These are phyloP conservation scores for Pyrenophora seminiperda DNA, from an alignment of 2,329 filamentous ascomycete genomes.

Conservation along the genomic window DNA sequence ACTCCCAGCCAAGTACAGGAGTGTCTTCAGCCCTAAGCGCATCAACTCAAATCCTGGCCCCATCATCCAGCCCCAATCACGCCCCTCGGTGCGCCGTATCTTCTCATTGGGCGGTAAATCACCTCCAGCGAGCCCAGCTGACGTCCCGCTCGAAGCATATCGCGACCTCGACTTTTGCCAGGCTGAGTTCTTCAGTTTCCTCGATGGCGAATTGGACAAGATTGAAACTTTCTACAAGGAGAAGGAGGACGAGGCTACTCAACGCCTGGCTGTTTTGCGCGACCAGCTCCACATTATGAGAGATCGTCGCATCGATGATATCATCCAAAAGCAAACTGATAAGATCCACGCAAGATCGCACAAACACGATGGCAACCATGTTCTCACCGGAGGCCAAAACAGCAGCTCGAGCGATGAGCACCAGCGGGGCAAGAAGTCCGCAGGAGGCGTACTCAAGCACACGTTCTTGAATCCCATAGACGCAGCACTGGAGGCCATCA, in stretches of 20 bases:
- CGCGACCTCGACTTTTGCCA: slow-evolving; percentile 73
- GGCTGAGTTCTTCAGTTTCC: slow-evolving; percentile 83
- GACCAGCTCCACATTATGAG: slow-evolving; percentile 93
- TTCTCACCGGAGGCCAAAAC: slow-evolving; percentile 22
- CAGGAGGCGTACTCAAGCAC: slow-evolving; percentile 18
- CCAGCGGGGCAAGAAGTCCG: slow-evolving; percentile 19
- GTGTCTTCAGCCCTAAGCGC: slow-evolving; percentile 49
- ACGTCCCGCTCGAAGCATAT: slow-evolving; percentile 60
- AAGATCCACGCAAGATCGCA: slow-evolving; percentile 39
- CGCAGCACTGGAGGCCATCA: slow-evolving; percentile 49
- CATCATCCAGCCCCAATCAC: slow-evolving; percentile 30
- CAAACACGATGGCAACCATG: slow-evolving; percentile 23
- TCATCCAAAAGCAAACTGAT: slow-evolving; percentile 57
- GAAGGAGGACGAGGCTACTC: slow-evolving; percentile 84
- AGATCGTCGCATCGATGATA: slow-evolving; percentile 76
- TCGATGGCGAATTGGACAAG: slow-evolving; percentile 86
- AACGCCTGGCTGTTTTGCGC: slow-evolving; percentile 71
- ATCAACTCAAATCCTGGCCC: slow-evolving; percentile 48
- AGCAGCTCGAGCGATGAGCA: slow-evolving; percentile 32
- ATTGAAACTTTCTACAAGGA: slow-evolving; percentile 86
- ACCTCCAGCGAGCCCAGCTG: slow-evolving; percentile 47
- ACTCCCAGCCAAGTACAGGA: slow-evolving; percentile 41
- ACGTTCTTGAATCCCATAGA: slow-evolving; percentile 48
- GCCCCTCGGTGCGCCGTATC: slow-evolving; percentile 48
- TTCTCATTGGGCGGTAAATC: slow-evolving; percentile 51